These are phyloP conservation scores for Kuraishia ogatae DNA, from an alignment of 805 yeast genomes.

Conservation along the genomic window DNA sequence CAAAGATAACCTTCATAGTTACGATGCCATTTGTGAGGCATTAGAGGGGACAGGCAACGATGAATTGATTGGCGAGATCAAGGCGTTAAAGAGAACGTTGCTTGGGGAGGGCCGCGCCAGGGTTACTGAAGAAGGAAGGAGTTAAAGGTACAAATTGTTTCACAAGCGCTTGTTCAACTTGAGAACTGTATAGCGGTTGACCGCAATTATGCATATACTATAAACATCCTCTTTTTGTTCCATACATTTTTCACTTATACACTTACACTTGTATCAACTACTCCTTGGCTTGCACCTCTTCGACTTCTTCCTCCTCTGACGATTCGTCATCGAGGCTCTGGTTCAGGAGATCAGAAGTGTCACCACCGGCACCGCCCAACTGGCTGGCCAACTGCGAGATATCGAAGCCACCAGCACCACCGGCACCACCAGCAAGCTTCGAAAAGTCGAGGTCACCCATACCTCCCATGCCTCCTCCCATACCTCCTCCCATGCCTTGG, in stretches of 20 bases:
- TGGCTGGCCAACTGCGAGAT: constrained; percentile 20
- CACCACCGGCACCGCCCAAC: constrained; percentile 32
- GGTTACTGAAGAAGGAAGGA: neutral
- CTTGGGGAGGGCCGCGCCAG: neutral
- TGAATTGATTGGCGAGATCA: neutral
- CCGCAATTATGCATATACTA: neutral
- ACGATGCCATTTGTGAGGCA: neutral
- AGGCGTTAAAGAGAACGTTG: neutral
- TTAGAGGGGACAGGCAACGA: neutral
- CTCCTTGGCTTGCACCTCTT: neutral
- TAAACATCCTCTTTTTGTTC: neutral
- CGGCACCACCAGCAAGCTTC: constrained; percentile 16
- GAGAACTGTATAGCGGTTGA: too few species aligned
- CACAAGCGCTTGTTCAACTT: too few species aligned
- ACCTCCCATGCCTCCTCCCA: constrained; percentile 29
- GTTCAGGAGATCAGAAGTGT: constrained; percentile 10
- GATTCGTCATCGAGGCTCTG: constrained; percentile 15
- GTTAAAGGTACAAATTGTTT: neutral
- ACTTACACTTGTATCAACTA: too few species aligned
- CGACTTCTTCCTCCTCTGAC: constrained; percentile 8
- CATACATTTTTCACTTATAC: too few species aligned
- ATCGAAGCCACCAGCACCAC: constrained; percentile 20
- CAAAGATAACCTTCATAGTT: neutral
- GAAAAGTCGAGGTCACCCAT: constrained; percentile 9
- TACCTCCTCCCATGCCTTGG: constrained; percentile 24